Percentiles rank a stretch among this genome's conserved stretches.
These are phyloP conservation scores for Pterocarpus macrocarpus DNA, from an alignment of 306 rosid genomes.

Conservation along the genomic window DNA sequence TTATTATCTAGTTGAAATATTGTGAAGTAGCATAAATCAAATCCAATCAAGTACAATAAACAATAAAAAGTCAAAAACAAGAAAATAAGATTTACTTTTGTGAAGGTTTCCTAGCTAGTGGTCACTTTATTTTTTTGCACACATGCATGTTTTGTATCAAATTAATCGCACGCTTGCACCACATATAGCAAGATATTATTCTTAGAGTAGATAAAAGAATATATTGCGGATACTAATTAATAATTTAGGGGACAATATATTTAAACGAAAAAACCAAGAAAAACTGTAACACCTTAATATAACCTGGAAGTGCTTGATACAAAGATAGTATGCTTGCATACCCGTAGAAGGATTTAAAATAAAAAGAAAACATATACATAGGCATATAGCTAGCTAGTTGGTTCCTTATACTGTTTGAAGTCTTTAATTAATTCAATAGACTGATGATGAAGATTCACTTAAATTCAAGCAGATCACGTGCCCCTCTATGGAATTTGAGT, in stretches of 20 bases:
- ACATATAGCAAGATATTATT: background rate
- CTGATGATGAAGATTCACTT: conserved; percentile 40
- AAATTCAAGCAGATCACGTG: conserved; percentile 52
- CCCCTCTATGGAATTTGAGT: conserved; percentile 43
- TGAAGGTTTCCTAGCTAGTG: background rate
- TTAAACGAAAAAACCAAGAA: no score
- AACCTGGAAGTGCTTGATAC: background rate
- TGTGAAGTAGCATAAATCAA: background rate
- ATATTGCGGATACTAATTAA: background rate
- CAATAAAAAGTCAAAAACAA: background rate
- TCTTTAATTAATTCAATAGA: conserved; percentile 17
- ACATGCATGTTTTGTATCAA: background rate
- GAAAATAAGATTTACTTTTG: background rate
- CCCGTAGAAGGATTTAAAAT: background rate
- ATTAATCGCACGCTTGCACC: background rate
- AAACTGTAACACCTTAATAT: background rate
- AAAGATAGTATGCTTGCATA: background rate
- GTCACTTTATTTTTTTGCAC: background rate
- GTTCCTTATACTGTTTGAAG: conserved; percentile 2
- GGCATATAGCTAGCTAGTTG: background rate
- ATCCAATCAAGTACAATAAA: background rate
- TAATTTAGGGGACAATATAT: background rate
- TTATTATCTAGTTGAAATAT: background rate
- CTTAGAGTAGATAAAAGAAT: no score
- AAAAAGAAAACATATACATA: background rate